A percentile compares a stretch with the other conserved stretches of the same genome.
Evolutionary conservation across 306 rosid species (phyloP).

Genomic region (Castanea sativa): DNA sequence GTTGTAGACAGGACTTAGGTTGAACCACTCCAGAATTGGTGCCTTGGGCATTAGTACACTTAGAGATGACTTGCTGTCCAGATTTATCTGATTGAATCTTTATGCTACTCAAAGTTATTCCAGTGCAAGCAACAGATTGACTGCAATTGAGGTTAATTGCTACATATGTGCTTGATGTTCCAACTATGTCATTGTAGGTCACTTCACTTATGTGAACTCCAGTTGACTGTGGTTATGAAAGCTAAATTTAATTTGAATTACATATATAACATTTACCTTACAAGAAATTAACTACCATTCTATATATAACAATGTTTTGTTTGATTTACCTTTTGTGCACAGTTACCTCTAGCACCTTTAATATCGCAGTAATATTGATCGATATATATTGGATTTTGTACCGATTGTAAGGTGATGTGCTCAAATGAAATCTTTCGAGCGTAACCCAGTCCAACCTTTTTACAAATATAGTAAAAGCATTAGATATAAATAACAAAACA

Average conservation of each 20-base stretch:
- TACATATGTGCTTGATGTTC: slow-evolving; percentile 29
- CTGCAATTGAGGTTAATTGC: slow-evolving; percentile 39
- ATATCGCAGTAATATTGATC: slow-evolving; percentile 34
- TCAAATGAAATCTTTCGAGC: slow-evolving; percentile 22
- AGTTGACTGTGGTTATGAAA: neutral
- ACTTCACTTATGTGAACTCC: slow-evolving; percentile 35
- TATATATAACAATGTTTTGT: neutral
- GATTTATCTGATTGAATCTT: slow-evolving; percentile 6
- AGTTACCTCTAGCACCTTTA: slow-evolving; percentile 1
- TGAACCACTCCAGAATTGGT: slow-evolving; percentile 24
- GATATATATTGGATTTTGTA: slow-evolving; percentile 35
- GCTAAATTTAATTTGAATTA: too few species aligned
- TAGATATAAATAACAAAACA: neutral
- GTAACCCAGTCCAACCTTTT: slow-evolving; percentile 28
- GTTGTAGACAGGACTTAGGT: slow-evolving; percentile 28
- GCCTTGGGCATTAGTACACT: slow-evolving; percentile 37
- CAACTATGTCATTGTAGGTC: slow-evolving; percentile 23
- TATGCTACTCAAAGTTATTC: slow-evolving; percentile 20
- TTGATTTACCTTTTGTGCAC: slow-evolving; percentile 28
- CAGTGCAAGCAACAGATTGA: slow-evolving; percentile 29
- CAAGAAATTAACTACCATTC: too few species aligned
- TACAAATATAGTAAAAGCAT: neutral
- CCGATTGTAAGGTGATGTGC: slow-evolving; percentile 19
- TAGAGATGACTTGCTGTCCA: slow-evolving; percentile 16
- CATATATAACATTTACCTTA: too few species aligned